Conservation (phyloP, 148 eudicot species). For the Silene conica region DNA sequence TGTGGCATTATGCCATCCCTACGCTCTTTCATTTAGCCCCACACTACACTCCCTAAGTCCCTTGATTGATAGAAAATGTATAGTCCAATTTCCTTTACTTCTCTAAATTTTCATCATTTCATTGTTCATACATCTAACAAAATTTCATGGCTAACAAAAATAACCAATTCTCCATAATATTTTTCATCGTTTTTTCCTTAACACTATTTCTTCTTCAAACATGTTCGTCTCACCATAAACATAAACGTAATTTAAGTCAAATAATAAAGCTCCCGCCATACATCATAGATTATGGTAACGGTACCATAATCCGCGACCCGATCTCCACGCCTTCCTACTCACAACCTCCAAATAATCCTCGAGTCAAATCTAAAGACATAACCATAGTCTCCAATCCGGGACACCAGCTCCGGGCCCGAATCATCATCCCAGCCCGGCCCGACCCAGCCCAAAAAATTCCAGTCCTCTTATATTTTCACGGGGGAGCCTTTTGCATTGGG, state of each 20-base stretch:
- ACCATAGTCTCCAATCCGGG: background rate
- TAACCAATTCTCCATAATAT: background rate
- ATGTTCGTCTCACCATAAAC: conserved; percentile 5
- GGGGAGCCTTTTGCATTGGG: conserved; percentile 38
- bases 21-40: too few species aligned
- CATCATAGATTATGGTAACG: conserved; percentile 25
- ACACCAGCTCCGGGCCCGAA: conserved; percentile 17
- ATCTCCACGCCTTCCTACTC: conserved; percentile 6
- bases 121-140: too few species aligned
- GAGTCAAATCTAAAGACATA: conserved; percentile 24
- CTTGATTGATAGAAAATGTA: too few species aligned
- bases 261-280: conserved; percentile 16
- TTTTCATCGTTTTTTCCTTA: background rate
- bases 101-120: background rate
- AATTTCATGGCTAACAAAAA: background rate
- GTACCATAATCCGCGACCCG: conserved; percentile 18
- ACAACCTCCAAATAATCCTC: conserved; percentile 2
- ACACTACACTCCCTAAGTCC: too few species aligned
- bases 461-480: conserved; percentile 35
- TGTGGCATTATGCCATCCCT: too few species aligned
- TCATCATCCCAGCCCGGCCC: conserved; percentile 17
- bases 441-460: conserved; percentile 21
- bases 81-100: too few species aligned
- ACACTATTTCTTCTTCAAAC: background rate
- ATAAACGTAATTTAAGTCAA: background rate